Base-by-base conservation (phyloP, 495 filamentous ascomycete genomes). In the Penicillium parvum region DNA sequence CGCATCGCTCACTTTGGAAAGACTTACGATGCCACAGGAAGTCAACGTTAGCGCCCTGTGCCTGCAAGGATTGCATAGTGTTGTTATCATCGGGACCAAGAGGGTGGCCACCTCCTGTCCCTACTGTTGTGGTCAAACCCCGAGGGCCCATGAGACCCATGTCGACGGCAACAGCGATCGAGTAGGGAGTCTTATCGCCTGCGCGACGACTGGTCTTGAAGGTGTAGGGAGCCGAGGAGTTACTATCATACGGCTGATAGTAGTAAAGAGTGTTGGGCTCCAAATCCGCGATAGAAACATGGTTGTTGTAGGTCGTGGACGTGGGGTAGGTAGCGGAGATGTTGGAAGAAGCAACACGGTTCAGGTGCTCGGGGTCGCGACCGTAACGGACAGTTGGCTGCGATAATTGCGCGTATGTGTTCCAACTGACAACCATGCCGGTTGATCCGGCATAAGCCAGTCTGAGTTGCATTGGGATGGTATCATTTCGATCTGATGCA, bases 281-380 rank as follows among this genome's bases (percentile, higher is more conserved):
- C 16, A 53, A 25, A 14, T 40, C 44, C 10, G 40, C 28, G 15
- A 53, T 25, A 3, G 27, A 19, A 11, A 53, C 50, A 35, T 53
- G 50, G 35, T 53, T 53, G 34, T 47, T 53, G 17, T 41, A 48
- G 11, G 50, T 53, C 10, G 36, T 30, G 2, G 50, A 53, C 11
- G 50, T 53, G 2, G 39, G 44, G 38, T 53, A 53, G 15, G 50
- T 53, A 10, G 48, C 44, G 12, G 50, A 53, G 16, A 53, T 26
- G 3, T 47, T 30, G 2, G 50, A 53, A 9, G 6, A 25, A 3
- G 40, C 50, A 4, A 26, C 14, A 6, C 45, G 21, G n/a, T 32
- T 7, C 11, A 53, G 44, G 18, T n/a, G n/a, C n/a, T n/a, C n/a
- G n/a, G n/a, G n/a, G n/a, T n/a, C n/a, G n/a, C n/a, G n/a, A n/a